Evolutionary conservation across 1,284 basidiomycete genomes (phyloP).

Genomic region (Mrakiaceae sp.): DNA sequence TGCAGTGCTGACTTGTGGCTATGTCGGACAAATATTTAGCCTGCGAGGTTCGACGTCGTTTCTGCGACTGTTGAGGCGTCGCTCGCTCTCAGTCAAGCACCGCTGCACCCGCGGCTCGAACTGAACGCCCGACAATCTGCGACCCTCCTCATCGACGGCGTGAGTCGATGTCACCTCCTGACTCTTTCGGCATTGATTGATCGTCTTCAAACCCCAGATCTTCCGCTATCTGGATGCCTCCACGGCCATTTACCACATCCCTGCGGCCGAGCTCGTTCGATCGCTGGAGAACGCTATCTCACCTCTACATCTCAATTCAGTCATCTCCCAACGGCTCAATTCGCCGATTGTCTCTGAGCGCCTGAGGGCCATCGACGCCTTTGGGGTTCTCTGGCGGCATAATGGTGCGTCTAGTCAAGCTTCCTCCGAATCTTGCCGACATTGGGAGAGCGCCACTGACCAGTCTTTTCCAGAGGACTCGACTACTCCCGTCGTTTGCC

Average conservation of each 20-base stretch:
- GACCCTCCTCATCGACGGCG: slow-evolving; percentile 47
- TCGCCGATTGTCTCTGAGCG: slow-evolving; percentile 31
- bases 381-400: slow-evolving; percentile 84
- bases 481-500: no score
- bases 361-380: slow-evolving; percentile 60
- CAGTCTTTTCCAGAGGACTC: no score
- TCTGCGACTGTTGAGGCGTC: no score
- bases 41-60: no score
- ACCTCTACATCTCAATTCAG: slow-evolving; percentile 56
- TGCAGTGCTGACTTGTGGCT: no score
- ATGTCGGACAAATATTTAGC: no score
- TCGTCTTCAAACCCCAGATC: slow-evolving; percentile 39
- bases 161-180: slow-evolving; percentile 24
- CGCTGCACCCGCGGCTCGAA: slow-evolving; percentile 39
- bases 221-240: slow-evolving; percentile 57
- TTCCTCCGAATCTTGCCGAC: background rate
- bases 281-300: slow-evolving; percentile 28
- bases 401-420: slow-evolving; percentile 47
- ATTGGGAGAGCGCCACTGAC: no score
- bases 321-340: slow-evolving; percentile 58
- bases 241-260: slow-evolving; percentile 62
- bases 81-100: no score
- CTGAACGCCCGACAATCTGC: slow-evolving; percentile 48
- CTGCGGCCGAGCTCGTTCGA: slow-evolving; percentile 80
- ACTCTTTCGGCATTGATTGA: background rate